Evolutionary conservation across 192 early-diverging fungal genomes (phyloP).

Genomic region (Coemansia sp.): DNA sequence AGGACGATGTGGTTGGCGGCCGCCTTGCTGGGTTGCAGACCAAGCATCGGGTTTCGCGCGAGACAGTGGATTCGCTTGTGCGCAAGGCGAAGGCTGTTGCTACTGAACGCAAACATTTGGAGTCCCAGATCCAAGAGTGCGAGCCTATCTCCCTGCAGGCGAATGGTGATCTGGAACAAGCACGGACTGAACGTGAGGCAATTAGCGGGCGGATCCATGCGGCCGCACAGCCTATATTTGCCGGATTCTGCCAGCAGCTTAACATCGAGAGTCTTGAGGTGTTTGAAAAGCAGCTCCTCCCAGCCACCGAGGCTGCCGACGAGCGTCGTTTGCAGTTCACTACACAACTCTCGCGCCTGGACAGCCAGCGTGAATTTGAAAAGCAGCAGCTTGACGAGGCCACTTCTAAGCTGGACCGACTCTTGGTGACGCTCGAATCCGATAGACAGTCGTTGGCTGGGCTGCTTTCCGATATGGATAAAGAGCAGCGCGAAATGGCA

Average conservation of each 20-base stretch:
- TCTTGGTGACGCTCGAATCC: slow-evolving; percentile 54
- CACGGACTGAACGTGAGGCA: slow-evolving; percentile 44
- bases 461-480: slow-evolving; percentile 46
- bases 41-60: slow-evolving; percentile 58
- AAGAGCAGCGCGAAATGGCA: slow-evolving; percentile 57
- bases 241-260: slow-evolving; percentile 72
- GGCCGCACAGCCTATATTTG: slow-evolving; percentile 73
- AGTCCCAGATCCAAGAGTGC: slow-evolving; percentile 28
- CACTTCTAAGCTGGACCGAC: slow-evolving; percentile 59
- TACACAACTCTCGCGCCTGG: slow-evolving; percentile 73
- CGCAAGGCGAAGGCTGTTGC: slow-evolving; percentile 63
- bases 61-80: slow-evolving; percentile 56
- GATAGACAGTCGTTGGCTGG: slow-evolving; percentile 40
- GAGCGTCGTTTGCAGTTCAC: slow-evolving; percentile 76
- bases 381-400: slow-evolving; percentile 65
- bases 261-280: slow-evolving; percentile 77
- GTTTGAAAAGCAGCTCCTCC: slow-evolving; percentile 77
- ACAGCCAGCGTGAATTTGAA: slow-evolving; percentile 81
- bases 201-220: slow-evolving; percentile 53
- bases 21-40: slow-evolving; percentile 64
- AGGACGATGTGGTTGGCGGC: slow-evolving; percentile 61
- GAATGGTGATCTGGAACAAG: slow-evolving; percentile 46
- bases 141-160: slow-evolving; percentile 25
- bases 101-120: slow-evolving; percentile 59
- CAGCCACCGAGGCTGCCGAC: slow-evolving; percentile 65